phyloP scores from a whole-genome alignment of 495 filamentous ascomycete genomes.

The Evernia prunastri region DNA sequence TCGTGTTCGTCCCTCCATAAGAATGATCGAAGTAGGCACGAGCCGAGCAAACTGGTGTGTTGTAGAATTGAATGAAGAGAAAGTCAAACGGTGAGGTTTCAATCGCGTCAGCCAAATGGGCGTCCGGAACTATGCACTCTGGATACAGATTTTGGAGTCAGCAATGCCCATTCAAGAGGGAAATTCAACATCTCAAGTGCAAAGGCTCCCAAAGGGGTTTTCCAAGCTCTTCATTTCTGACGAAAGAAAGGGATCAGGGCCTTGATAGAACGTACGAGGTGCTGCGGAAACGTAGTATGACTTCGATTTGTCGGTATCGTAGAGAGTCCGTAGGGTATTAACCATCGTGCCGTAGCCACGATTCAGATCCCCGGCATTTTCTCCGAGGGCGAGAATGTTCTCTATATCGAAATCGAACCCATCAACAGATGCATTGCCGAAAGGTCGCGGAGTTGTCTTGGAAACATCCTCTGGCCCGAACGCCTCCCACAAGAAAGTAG shows the following conservation, averaged over 20 bases:
- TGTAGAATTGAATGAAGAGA: conserved; percentile 68
- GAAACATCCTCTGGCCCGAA: conserved; percentile 50
- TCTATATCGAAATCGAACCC: conserved; percentile 71
- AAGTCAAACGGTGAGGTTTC: conserved; percentile 52
- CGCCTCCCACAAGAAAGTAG: conserved; percentile 57
- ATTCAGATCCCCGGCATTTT: conserved; percentile 39
- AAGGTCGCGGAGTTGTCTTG: conserved; percentile 48
- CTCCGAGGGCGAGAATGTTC: conserved; percentile 36
- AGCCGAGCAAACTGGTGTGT: conserved; percentile 42
- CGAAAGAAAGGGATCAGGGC: not conserved
- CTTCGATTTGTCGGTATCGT: conserved; percentile 45
- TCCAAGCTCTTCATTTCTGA: not conserved
- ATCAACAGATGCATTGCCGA: conserved; percentile 57
- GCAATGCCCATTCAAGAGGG: not conserved
- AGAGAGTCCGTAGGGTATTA: conserved; percentile 46
- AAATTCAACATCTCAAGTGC: not conserved
- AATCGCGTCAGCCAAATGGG: conserved; percentile 51
- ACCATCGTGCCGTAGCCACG: conserved; percentile 36
- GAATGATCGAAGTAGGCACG: conserved; percentile 26
- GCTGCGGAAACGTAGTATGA: conserved; percentile 57
- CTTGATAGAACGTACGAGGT: conserved; percentile 34
- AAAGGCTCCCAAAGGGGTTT: not conserved
- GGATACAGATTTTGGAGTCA: not conserved
- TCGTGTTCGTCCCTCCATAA: conserved; percentile 29
- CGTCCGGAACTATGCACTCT: conserved; percentile 59